These are phyloP conservation scores for Penicillium sp. DNA, from an alignment of 2,329 filamentous ascomycete species.

Conservation along the genomic window DNA sequence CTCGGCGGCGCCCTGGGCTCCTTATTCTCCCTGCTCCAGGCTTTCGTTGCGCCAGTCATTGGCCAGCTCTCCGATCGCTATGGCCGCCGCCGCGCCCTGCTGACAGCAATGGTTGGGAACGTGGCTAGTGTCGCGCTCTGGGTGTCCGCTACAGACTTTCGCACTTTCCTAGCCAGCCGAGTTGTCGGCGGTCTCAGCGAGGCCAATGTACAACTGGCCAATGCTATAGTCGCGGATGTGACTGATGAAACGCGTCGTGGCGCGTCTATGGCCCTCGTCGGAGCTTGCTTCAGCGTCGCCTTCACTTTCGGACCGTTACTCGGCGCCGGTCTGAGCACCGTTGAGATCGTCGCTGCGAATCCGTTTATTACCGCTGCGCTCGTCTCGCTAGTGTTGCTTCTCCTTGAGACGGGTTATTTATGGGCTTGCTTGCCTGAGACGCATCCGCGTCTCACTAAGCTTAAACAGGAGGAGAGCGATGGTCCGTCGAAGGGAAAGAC, in stretches of 20 bases:
- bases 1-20: slow-evolving; percentile 90
- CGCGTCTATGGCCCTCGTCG: slow-evolving; percentile 92
- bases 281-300: slow-evolving; percentile 92
- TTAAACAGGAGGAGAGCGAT: slow-evolving; percentile 11
- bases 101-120: slow-evolving; percentile 90
- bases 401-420: slow-evolving; percentile 82
- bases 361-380: slow-evolving; percentile 91
- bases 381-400: slow-evolving; percentile 77
- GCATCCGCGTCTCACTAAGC: slow-evolving; percentile 53
- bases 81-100: slow-evolving; percentile 78
- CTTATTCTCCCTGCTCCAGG: slow-evolving; percentile 88
- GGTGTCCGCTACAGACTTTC: slow-evolving; percentile 89
- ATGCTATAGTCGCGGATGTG: slow-evolving; percentile 93
- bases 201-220: slow-evolving; percentile 93
- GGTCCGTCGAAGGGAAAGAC: not conserved
- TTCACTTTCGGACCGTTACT: slow-evolving; percentile 95
- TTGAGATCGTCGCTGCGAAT: slow-evolving; percentile 75
- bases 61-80: slow-evolving; percentile 81
- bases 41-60: slow-evolving; percentile 86
- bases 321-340: slow-evolving; percentile 76
- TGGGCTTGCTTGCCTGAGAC: slow-evolving; percentile 86
- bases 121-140: slow-evolving; percentile 89
- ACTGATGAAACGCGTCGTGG: slow-evolving; percentile 79
- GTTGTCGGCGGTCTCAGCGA: slow-evolving; percentile 90
- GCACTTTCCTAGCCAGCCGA: slow-evolving; percentile 90